These are phyloP conservation scores for Xylaria curta DNA, from an alignment of 495 filamentous ascomycete species.

Conservation along the genomic window DNA sequence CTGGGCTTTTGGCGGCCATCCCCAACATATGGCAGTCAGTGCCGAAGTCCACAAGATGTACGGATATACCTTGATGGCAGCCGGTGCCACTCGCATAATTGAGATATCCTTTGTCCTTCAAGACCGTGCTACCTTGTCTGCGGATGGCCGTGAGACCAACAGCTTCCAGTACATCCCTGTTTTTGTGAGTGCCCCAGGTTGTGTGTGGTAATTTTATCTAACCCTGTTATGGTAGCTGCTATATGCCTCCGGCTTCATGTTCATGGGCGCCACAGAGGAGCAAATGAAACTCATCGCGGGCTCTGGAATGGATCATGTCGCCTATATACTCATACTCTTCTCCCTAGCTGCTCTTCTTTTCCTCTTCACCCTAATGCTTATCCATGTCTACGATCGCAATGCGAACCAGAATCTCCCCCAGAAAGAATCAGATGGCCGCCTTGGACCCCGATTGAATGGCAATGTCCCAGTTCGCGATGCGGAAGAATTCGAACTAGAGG, in stretches of 20 bases:
- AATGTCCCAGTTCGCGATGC: conserved; percentile 70
- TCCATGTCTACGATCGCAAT: conserved; percentile 77
- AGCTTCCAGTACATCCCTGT: conserved; percentile 94
- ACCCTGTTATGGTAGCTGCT: conserved; percentile 66
- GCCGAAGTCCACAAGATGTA: conserved; percentile 92
- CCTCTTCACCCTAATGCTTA: conserved; percentile 84
- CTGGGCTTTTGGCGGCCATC: conserved; percentile 92
- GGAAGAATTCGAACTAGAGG: conserved; percentile 89
- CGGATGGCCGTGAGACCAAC: conserved; percentile 63
- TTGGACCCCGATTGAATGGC: conserved; percentile 59
- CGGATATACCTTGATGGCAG: conserved; percentile 94
- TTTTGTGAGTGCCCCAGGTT: conserved; percentile 68
- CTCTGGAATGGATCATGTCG: conserved; percentile 82
- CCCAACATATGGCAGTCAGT: conserved; percentile 80
- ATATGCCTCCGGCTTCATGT: conserved; percentile 92
- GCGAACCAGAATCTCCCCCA: conserved; percentile 37
- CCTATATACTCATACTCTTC: conserved; percentile 89
- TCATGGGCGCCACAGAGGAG: conserved; percentile 97
- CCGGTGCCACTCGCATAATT: conserved; percentile 81
- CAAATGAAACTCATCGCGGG: conserved; percentile 80
- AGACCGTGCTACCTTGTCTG: conserved; percentile 68
- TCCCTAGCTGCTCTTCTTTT: conserved; percentile 89
- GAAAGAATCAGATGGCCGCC: conserved; percentile 39
- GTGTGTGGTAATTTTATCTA: background rate
- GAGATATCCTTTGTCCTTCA: conserved; percentile 88